Base-by-base conservation (phyloP, 768 basidiomycete genomes). In the Brasilioporus rufonigricans region DNA sequence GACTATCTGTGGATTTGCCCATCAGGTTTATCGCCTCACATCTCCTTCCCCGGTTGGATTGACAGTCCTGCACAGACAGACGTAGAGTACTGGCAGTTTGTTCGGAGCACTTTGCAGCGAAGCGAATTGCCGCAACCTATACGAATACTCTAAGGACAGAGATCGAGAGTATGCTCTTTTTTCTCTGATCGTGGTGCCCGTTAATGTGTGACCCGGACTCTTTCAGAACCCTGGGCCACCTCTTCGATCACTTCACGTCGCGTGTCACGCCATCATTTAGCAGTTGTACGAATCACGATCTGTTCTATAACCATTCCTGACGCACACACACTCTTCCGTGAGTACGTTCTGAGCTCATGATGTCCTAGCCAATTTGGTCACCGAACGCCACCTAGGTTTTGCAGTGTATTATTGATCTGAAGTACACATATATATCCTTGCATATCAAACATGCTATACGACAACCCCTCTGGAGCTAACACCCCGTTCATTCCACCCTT, bases 401-500 rank as follows among this genome's bases (percentile, higher is more conserved):
- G 55, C 55, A 45, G 67, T 71, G 61, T 52, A 65, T n/a, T n/a
- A n/a, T 49, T 38, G 57, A 61, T 48, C 59, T 59, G 39, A 61
- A 45, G 31, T 36, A 48, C 55, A 60, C 55, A 61, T 33, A 58
- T 61, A 61, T 71, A 72, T 61, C 61, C 43, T 51, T 48, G 40
- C 19, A 55, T 46, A 50, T 26, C 57, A 53, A 48, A 11, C 52
- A 70, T 70, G 69, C 39, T 70, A 13, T 70, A 59, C 39, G 69
- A 70, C 41, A 58, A 61, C 45, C 69, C 70, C 26, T 66, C 69
- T 21, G 61, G 66, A 56, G 60, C 59, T 12, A 64, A 40, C 69
- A 79, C 55, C 70, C 78, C 54, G 56, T 80, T 59, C 61, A 70
- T 59, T 68, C 76, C 69, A 38, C 77, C 79, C 52, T 62, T 67